Evolutionary conservation across 257 asterid species (phyloP).

Genomic region (Solanum okadae): DNA sequence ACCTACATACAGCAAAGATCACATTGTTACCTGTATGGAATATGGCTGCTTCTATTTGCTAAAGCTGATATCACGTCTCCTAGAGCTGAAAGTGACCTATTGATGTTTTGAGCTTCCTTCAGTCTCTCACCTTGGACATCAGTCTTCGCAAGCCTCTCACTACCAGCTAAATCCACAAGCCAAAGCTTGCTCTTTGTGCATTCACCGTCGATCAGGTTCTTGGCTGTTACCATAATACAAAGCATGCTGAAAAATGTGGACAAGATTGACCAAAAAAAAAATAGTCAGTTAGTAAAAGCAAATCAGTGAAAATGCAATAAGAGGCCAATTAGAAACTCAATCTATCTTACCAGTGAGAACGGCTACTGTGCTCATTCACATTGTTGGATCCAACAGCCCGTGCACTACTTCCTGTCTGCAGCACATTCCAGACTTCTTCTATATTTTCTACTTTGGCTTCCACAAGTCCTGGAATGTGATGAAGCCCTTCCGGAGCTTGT

Average conservation of each 20-base stretch:
- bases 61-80: conserved; percentile 95
- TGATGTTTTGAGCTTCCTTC: conserved; percentile 98
- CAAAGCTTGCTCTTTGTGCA: conserved; percentile 96
- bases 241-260: conserved; percentile 59
- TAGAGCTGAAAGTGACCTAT: conserved; percentile 94
- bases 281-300: background rate
- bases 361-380: conserved; percentile 95
- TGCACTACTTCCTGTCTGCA: conserved; percentile 91
- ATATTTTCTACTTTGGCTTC: conserved; percentile 81
- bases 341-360: conserved; percentile 87
- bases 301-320: background rate
- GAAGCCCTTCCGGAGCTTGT: conserved; percentile 89
- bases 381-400: conserved; percentile 93
- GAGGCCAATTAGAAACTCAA: background rate
- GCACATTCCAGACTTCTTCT: conserved; percentile 79
- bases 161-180: conserved; percentile 99
- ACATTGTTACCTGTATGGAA: conserved; percentile 68
- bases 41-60: conserved; percentile 93
- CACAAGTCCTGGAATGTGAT: conserved; percentile 85
- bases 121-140: conserved; percentile 96
- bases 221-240: conserved; percentile 71
- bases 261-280: background rate
- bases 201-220: conserved; percentile 63
- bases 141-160: conserved; percentile 96
- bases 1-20: background rate